phyloP scores from a whole-genome alignment of 176 grass and related monocot species.

The Eleusine indica region DNA sequence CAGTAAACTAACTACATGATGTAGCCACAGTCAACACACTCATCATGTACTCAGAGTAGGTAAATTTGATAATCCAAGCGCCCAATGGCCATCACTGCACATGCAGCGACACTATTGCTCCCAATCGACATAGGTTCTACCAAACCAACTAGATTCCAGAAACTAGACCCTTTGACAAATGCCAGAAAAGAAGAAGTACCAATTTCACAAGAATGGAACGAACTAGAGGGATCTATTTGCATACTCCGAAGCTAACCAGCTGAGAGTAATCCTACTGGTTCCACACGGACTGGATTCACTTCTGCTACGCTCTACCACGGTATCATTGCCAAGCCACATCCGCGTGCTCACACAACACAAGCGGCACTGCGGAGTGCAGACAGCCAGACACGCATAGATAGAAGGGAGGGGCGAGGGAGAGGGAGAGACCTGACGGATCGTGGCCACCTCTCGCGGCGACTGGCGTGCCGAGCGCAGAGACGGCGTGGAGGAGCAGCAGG shows the following conservation, averaged over 20 bases:
- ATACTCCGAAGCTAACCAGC: not conserved
- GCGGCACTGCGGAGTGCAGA: not conserved
- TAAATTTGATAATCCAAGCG: not conserved
- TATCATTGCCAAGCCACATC: not conserved
- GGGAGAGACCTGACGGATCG: slow-evolving; percentile 37
- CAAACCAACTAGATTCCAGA: not conserved
- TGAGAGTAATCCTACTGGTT: not conserved
- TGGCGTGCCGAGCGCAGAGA: slow-evolving; percentile 12
- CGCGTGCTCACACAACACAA: not conserved
- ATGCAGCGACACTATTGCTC: not conserved
- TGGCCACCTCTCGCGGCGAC: slow-evolving; percentile 27
- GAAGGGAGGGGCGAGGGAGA: not conserved
- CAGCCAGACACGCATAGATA: no score
- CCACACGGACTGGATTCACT: not conserved
- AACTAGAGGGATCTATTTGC: slow-evolving; percentile 23
- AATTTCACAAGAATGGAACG: not conserved
- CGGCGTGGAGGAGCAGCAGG: slow-evolving; percentile 37
- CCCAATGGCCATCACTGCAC: not conserved
- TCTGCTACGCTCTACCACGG: not conserved
- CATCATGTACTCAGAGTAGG: not conserved
- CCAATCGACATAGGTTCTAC: not conserved
- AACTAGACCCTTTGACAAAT: not conserved
- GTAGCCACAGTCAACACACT: not conserved
- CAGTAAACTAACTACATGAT: not conserved
- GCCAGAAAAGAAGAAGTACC: no score